Base-by-base conservation (phyloP, 1,139 yeast genomes). In the Citeromyces siamensis region DNA sequence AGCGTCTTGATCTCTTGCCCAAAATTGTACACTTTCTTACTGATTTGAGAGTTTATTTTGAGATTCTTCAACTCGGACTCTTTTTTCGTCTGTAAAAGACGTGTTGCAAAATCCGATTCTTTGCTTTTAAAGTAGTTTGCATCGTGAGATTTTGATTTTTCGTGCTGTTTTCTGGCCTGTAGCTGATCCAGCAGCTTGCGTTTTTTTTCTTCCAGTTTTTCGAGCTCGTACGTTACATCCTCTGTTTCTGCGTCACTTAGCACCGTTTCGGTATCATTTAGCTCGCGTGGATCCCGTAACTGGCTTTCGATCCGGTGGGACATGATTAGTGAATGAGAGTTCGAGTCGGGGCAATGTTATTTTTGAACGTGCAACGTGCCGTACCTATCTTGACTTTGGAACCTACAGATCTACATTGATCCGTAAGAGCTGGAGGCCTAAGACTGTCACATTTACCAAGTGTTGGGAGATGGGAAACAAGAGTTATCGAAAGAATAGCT, bases 11-110 rank as follows among this genome's bases (percentile, higher is more conserved):
- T 9, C 17, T 12, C 14, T 17, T 20, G 27, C 31, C 47, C 50
- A 39, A 49, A 49, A 10, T 43, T 33, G 32, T 40, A 42, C 2
- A 42, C 41, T 29, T 51, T 39, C 17, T 37, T 20, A 4, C 39
- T 20, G 14, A 33, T 19, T 16, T 21, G 20, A 21, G 16, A 19
- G 7, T 12, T 13, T 10, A 21, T 33, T 33, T 17, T 33, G 16
- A 12, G 9, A 6, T 20, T 19, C 16, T 19, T 19, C 5, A 7
- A 12, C n/a, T 20, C 14, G 8, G 28, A 7, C 2, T 33, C 18
- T 12, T 28, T 19, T 9, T 14, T 35, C 10, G 20, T 28, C 22
- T 35, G 26, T 10, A 10, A 13, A 5, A 27, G 18, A n/a, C 32
- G 16, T 2, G 10, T 10, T 8, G 33, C 37, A 35, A 20, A 35